Base-by-base conservation (phyloP, 106 monocot genomes). In the Acorus calamus region DNA sequence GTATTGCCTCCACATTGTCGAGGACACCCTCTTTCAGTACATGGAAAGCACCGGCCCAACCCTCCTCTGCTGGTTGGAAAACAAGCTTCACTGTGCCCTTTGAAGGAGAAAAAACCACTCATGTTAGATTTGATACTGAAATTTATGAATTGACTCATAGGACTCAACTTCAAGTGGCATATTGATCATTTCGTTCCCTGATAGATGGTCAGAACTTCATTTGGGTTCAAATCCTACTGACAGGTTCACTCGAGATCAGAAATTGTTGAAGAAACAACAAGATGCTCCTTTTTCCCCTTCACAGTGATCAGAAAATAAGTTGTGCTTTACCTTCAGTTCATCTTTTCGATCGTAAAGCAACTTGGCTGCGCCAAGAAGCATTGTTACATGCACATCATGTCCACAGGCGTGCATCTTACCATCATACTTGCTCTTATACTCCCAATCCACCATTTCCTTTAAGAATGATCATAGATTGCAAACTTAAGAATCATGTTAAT, bases 391-490 rank as follows among this genome's bases (percentile, higher is more conserved):
- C 52, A 78, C 81, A 73, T 94, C 94, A 74, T 94, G 94, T 46
- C 94, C 94, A 68, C 86, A 94, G 14, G 86, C 89, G 75, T 94
- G 94, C 94, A 89, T 94, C 77, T 79, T 83, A 10, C 94, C 94
- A 58, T 54, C 71, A 54, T 70, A 47, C 72, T 77, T 80, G 84
- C 94, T 90, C 74, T 90, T 94, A 55, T 78, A 73, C 73, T 94
- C 82, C 89, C 81, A 90, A 12, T 86, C 78, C 42, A 81, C 84
- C 47, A 84, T 69, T 69, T 94, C 94, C 94, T 94, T 41, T 41
- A 41, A 69, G 14, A 53, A 48, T 14, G 53, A 7, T 4, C 12
- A 28, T 28, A 28, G 28, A 28, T 28, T 28, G 28, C 28, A 28
- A 28, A 28, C 28, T 28, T 28, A 28, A 28, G 28, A 28, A 28